A percentile compares a stretch with the other conserved stretches of the same genome.
These are phyloP conservation scores for Prorocentrum cordatum DNA, from an alignment of 169 alveolate genomes.

Conservation along the genomic window DNA sequence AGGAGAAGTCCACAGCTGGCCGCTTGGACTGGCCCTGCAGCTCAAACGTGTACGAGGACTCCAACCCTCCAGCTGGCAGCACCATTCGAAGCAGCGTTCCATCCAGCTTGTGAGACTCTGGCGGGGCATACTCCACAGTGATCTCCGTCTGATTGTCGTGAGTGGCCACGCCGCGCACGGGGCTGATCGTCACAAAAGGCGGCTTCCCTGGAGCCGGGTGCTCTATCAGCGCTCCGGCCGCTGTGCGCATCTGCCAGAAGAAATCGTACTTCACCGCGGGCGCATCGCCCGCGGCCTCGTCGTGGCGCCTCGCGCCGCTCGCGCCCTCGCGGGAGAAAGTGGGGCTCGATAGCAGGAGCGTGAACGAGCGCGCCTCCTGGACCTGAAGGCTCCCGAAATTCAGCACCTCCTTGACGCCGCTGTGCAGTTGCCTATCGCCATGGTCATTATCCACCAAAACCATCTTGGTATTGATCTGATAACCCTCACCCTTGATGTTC, in stretches of 20 bases:
- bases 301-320: slow-evolving; percentile 1
- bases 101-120: slow-evolving; percentile 77
- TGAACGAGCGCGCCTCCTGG: no score
- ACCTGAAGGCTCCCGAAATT: not conserved
- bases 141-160: slow-evolving; percentile 77
- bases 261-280: no score
- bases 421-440: not conserved
- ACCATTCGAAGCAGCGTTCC: slow-evolving; percentile 75
- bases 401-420: not conserved
- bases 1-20: slow-evolving; percentile 86
- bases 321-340: no score
- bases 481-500: slow-evolving; percentile 83
- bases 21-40: slow-evolving; percentile 81
- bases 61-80: slow-evolving; percentile 74
- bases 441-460: slow-evolving; percentile 79
- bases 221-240: slow-evolving; percentile 13
- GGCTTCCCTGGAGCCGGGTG: no score
- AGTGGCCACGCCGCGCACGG: slow-evolving; percentile 84
- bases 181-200: slow-evolving; percentile 79
- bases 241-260: not conserved
- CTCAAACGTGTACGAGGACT: slow-evolving; percentile 81
- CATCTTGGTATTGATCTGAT: slow-evolving; percentile 77
- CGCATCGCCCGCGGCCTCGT: not conserved
- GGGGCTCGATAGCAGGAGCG: no score
- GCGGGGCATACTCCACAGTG: slow-evolving; percentile 81